Evolutionary conservation across 2,329 filamentous ascomycete species (phyloP).

Genomic region (Chaetomiaceae sp.): DNA sequence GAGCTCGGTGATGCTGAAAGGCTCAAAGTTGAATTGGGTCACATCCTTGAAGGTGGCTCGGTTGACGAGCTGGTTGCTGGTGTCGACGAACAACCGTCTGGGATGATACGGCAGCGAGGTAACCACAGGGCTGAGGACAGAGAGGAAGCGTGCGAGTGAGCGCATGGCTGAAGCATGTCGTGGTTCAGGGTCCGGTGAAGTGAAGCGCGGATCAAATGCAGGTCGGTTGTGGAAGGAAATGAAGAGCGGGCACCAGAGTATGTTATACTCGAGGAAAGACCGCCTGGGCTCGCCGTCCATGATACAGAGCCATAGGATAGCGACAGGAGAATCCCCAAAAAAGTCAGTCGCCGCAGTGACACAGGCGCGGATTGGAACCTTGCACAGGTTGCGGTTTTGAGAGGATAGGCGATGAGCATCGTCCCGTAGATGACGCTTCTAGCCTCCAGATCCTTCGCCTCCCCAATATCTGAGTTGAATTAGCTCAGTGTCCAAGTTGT

Average conservation of each 20-base stretch:
- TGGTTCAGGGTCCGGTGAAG: not conserved
- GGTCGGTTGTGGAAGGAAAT: not conserved
- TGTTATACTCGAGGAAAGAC: not conserved
- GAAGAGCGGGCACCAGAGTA: not conserved
- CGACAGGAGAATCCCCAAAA: not conserved
- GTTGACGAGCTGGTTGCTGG: not conserved
- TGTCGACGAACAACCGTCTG: not conserved
- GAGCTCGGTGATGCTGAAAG: slow-evolving; percentile 25
- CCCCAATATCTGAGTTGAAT: not conserved
- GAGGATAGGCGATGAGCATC: not conserved
- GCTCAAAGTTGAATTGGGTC: slow-evolving; percentile 27
- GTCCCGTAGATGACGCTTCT: not conserved
- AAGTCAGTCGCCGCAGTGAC: not conserved
- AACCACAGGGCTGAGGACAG: not conserved
- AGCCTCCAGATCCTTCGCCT: not conserved
- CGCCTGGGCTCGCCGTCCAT: not conserved
- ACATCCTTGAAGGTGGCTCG: not conserved
- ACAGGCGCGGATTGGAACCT: slow-evolving; percentile 1
- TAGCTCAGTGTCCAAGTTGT: no score
- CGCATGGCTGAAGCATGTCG: not conserved
- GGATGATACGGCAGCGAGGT: not conserved
- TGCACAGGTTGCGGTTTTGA: not conserved
- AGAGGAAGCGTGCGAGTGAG: not conserved
- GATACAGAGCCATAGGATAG: not conserved
- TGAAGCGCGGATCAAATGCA: no score